These are phyloP conservation scores for Tylopilus plumbeoviolaceoides DNA, from an alignment of 768 basidiomycete genomes.

Conservation along the genomic window DNA sequence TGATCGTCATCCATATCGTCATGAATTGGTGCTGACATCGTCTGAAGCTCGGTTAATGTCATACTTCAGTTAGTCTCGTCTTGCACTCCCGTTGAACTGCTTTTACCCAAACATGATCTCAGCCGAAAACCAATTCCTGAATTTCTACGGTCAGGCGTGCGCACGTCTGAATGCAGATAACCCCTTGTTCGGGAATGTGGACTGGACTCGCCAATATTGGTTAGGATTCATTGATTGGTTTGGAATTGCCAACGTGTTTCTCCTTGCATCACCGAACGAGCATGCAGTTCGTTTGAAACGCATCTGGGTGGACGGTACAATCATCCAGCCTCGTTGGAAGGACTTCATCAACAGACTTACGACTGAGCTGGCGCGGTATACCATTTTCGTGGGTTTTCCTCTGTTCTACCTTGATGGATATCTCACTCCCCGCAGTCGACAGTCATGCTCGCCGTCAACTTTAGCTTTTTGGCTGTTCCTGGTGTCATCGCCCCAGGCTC, in stretches of 20 bases:
- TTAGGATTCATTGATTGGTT: constrained; percentile 3
- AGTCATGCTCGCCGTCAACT: constrained; percentile 16
- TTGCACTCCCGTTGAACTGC: background rate
- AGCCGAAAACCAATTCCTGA: constrained; percentile 16
- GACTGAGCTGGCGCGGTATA: constrained; percentile 7
- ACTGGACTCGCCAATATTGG: background rate
- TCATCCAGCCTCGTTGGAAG: constrained; percentile 11
- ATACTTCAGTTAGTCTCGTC: constrained; percentile 7
- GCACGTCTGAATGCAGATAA: constrained; percentile 11
- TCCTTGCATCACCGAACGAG: constrained; percentile 3
- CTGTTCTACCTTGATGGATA: background rate
- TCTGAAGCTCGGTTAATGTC: constrained; percentile 11
- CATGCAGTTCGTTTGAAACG: constrained; percentile 14
- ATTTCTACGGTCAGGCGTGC: constrained; percentile 9
- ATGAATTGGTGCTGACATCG: background rate
- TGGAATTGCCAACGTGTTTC: background rate
- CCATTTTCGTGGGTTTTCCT: constrained; percentile 7
- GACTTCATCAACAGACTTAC: constrained; percentile 8
- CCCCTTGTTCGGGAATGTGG: constrained; percentile 5
- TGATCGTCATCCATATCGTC: background rate
- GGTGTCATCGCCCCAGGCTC: background rate
- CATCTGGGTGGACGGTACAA: constrained; percentile 9
- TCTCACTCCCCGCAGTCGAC: constrained; percentile 6
- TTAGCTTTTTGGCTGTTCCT: constrained; percentile 15
- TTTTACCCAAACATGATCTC: background rate